Evolutionary conservation across 306 rosid genomes (phyloP).

Genomic region (Cajanus cajan): DNA sequence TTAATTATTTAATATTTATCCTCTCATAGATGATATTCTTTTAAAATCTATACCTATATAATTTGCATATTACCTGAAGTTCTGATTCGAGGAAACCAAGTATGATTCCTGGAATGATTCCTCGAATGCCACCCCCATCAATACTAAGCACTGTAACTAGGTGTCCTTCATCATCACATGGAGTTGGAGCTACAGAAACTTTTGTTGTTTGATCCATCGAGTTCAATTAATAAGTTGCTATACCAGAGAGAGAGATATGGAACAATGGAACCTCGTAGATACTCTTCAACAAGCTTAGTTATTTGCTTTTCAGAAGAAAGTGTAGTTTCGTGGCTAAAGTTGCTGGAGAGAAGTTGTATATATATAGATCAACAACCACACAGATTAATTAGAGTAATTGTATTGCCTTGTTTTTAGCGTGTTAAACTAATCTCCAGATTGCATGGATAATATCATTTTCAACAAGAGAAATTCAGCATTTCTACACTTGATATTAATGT

Average conservation of each 20-base stretch:
- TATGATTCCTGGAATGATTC: conserved; percentile 53
- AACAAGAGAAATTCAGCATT: neutral
- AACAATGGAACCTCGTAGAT: neutral
- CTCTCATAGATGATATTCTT: too few relatives aligned
- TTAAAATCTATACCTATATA: too few relatives aligned
- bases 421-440: neutral
- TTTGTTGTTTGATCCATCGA: conserved; percentile 34
- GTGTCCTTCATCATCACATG: conserved; percentile 43
- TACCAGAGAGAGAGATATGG: neutral
- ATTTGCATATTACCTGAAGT: conserved; percentile 62
- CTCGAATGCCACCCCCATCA: conserved; percentile 67
- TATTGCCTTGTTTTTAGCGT: neutral
- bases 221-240: neutral
- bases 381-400: too few relatives aligned
- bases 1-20: too few relatives aligned
- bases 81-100: conserved; percentile 50
- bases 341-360: neutral
- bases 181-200: conserved; percentile 23
- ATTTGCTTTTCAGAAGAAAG: neutral
- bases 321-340: neutral
- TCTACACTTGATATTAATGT: neutral
- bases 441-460: neutral
- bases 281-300: neutral
- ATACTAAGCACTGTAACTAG: conserved; percentile 53
- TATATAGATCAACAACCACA: neutral